A percentile compares a stretch with the other conserved stretches of the same genome.
Evolutionary conservation across 768 basidiomycete genomes (phyloP).

Genomic region (Rhizopogon sp.): DNA sequence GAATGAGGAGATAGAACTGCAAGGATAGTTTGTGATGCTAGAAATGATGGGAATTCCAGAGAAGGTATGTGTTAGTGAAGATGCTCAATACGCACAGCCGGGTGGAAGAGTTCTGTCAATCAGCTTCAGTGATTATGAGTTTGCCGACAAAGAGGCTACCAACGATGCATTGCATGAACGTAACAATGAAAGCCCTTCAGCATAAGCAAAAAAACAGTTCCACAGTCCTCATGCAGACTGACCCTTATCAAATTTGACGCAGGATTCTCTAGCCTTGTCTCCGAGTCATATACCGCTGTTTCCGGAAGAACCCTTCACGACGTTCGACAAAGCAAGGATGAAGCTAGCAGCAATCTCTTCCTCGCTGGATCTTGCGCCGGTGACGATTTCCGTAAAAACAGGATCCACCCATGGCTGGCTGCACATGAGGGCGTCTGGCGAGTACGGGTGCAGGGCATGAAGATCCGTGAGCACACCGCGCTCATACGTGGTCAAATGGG

Average conservation of each 20-base stretch:
- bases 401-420: conserved; percentile 90
- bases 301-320: conserved; percentile 53
- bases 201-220: conserved; percentile 3
- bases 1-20: conserved; percentile 47
- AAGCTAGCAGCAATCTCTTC: conserved; percentile 70
- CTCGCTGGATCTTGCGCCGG: conserved; percentile 58
- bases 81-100: conserved; percentile 3
- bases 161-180: conserved; percentile 58
- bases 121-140: conserved; percentile 57
- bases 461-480: too few species aligned
- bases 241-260: conserved; percentile 76
- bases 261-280: conserved; percentile 65
- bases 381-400: conserved; percentile 83
- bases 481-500: too few species aligned
- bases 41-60: conserved; percentile 61
- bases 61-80: conserved; percentile 52
- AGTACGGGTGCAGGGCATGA: too few species aligned
- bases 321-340: conserved; percentile 69
- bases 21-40: conserved; percentile 57
- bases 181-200: conserved; percentile 52
- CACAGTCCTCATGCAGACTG: conserved; percentile 2
- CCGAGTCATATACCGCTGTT: conserved; percentile 58
- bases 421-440: conserved; percentile 72
- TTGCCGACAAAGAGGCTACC: conserved; percentile 56
- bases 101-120: conserved; percentile 27